These are phyloP conservation scores for Chalciporus sphaerocephalus DNA, from an alignment of 768 basidiomycete genomes.

Conservation along the genomic window DNA sequence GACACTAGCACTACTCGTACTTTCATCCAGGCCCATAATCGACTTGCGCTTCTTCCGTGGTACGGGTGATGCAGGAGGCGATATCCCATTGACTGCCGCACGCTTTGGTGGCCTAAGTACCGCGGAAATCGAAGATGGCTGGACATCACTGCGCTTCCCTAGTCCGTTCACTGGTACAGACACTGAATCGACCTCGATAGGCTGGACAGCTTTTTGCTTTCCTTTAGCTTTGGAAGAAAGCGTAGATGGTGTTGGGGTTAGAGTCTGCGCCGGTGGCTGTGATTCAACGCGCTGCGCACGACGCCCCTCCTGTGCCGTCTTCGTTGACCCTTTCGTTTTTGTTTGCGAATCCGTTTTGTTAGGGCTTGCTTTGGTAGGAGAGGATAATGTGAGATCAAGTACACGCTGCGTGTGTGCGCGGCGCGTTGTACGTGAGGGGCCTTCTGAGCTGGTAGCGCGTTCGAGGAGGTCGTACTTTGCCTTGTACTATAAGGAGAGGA, in stretches of 20 bases:
- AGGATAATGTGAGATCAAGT: slow-evolving; percentile 36
- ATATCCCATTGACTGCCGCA: slow-evolving; percentile 16
- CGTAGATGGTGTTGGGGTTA: neutral
- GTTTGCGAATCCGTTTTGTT: slow-evolving; percentile 10
- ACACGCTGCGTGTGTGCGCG: slow-evolving; percentile 53
- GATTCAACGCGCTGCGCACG: slow-evolving; percentile 5
- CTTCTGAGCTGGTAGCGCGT: slow-evolving; percentile 37
- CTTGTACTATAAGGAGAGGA: slow-evolving; percentile 46
- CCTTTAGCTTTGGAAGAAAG: slow-evolving; percentile 30
- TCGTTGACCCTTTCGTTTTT: neutral
- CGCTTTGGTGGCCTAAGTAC: slow-evolving; percentile 25
- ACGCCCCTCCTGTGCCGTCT: neutral
- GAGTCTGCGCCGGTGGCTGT: neutral
- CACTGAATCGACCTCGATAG: slow-evolving; percentile 7
- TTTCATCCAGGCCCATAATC: slow-evolving; percentile 1
- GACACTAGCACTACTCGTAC: neutral
- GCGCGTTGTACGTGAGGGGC: slow-evolving; percentile 57
- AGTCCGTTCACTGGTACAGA: slow-evolving; percentile 13
- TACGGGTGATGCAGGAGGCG: slow-evolving; percentile 20
- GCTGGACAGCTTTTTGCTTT: slow-evolving; percentile 29
- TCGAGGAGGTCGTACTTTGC: slow-evolving; percentile 57
- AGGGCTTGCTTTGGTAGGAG: slow-evolving; percentile 15
- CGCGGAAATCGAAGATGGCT: slow-evolving; percentile 7
- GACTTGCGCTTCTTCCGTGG: slow-evolving; percentile 28
- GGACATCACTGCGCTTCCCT: slow-evolving; percentile 8